Evolutionary conservation across 192 early-diverging fungal species (phyloP).

Genomic region (Coemansia biformis): DNA sequence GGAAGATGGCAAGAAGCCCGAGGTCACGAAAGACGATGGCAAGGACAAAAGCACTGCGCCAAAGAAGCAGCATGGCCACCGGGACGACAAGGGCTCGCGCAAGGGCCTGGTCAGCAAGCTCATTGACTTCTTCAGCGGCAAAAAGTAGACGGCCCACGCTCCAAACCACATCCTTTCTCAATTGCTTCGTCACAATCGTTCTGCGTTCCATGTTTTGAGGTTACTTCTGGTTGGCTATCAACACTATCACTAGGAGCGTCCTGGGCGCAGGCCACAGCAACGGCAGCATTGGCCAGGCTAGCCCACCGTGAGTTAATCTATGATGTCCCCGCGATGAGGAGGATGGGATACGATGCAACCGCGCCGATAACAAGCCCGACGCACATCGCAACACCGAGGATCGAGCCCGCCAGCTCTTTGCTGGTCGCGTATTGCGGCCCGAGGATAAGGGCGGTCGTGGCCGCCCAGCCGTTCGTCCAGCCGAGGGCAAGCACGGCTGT

Average conservation of each 20-base stretch:
- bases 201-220: too few relatives aligned
- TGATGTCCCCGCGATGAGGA: conserved; percentile 31
- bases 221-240: too few relatives aligned
- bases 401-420: conserved; percentile 61
- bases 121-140: conserved; percentile 48
- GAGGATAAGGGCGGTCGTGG: conserved; percentile 60
- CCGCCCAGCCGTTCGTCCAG: conserved; percentile 62
- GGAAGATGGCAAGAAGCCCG: conserved; percentile 8
- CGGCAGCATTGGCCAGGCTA: too few relatives aligned
- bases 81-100: conserved; percentile 38
- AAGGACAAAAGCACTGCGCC: conserved; percentile 8
- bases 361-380: conserved; percentile 64
- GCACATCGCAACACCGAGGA: conserved; percentile 65
- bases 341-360: conserved; percentile 42
- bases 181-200: too few relatives aligned
- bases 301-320: too few relatives aligned
- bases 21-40: conserved; percentile 9
- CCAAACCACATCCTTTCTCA: conserved; percentile 1
- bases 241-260: too few relatives aligned
- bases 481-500: conserved; percentile 57
- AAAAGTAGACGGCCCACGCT: conserved; percentile 12
- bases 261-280: too few relatives aligned
- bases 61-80: conserved; percentile 39
- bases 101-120: conserved; percentile 47
- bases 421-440: conserved; percentile 38